phyloP scores from a whole-genome alignment of 1,284 basidiomycete genomes.

The Sanghuangporus sanghuang region DNA sequence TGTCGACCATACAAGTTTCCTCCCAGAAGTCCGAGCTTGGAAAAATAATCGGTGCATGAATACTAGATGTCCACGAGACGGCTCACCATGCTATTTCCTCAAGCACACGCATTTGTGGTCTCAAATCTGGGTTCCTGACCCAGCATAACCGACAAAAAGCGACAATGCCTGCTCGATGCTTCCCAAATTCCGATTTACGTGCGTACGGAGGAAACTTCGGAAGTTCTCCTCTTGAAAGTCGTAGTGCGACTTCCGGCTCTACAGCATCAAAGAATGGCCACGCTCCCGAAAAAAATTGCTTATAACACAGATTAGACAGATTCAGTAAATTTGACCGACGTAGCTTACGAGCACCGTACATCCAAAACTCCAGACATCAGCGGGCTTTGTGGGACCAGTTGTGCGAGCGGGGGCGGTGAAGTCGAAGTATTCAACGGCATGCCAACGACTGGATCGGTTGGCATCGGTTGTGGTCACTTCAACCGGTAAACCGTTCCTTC shows the following conservation, averaged over 20 bases:
- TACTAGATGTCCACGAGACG: background rate
- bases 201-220: background rate
- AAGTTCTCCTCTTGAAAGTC: background rate
- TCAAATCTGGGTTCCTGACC: background rate
- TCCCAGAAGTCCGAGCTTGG: background rate
- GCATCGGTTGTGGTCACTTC: background rate
- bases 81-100: background rate
- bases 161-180: background rate
- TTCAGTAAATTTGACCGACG: background rate
- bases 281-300: conserved; percentile 6
- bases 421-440: background rate
- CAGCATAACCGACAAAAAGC: conserved; percentile 5
- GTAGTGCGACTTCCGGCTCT: background rate
- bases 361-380: conserved; percentile 11
- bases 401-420: background rate
- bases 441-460: background rate
- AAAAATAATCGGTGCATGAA: background rate
- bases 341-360: conserved; percentile 2
- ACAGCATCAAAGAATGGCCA: background rate
- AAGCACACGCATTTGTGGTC: background rate
- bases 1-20: background rate
- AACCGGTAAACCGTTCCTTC: background rate
- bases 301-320: background rate
- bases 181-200: background rate
- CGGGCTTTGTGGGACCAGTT: conserved; percentile 1